Base-by-base conservation (phyloP, 2,329 filamentous ascomycete species). In the Stemphylium lycopersici region DNA sequence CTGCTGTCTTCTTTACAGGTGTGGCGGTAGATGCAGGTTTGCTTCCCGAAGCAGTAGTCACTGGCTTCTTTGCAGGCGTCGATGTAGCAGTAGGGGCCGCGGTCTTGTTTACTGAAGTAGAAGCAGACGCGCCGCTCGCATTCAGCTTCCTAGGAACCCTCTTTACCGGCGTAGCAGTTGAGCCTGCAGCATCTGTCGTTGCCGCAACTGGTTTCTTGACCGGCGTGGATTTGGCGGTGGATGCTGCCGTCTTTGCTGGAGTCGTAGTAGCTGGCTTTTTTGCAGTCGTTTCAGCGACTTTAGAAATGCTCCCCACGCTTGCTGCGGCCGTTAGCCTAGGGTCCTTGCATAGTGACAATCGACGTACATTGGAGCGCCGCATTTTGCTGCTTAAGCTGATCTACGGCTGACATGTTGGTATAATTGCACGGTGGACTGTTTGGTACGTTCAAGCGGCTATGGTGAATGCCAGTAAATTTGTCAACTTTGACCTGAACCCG, bases 331-430 rank as follows among this genome's bases (percentile, higher is more conserved):
- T 63, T 32, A 62, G 54, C 22, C 54, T 38, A 24, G 5, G 6
- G 15, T 7, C 33, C n/a, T n/a, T 22, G 22, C 44, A 22, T 4
- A 6, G 11, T 6, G 34, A n/a, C 20, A n/a, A 18, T 12, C 3
- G 34, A 16, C 73, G 52, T 64, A 78, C 77, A 69, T 68, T 78
- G 71, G 32, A 78, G 69, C 16, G 71, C 72, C 55, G 68, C 71
- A 51, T 76, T 76, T 60, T 78, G 76, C 62, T 77, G 69, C 66
- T 78, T 78, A 42, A 78, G 61, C 10, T 76, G 66, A 29, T 75
- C 70, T 20, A 77, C 52, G n/a, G 65, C 63, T 15, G 69, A 68
- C 71, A 74, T 74, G 7, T 46, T 68, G 52, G 16, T 24, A 10
- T n/a, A 11, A 43, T n/a, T 39, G 22, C 20, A 29, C n/a, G 15